A percentile compares a stretch with the other conserved stretches of the same genome.
phyloP scores from a whole-genome alignment of 2,329 filamentous ascomycete species.

The Reticulascus tulasneorum region DNA sequence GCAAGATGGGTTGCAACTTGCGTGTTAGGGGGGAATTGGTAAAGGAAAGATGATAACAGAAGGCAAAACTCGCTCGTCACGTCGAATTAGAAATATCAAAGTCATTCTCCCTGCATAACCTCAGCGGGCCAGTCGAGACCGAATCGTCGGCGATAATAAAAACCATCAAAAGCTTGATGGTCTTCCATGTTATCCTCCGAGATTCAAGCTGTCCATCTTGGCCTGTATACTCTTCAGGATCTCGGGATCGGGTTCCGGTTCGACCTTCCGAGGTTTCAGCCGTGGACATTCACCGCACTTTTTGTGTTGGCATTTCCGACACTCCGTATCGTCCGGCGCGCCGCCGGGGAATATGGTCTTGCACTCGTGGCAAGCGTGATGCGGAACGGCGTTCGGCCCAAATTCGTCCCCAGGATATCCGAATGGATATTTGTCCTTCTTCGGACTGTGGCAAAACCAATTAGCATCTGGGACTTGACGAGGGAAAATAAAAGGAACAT shows the following conservation, averaged over 20 bases:
- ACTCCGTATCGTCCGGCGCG: slow-evolving; percentile 49
- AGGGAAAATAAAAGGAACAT: slow-evolving; percentile 33
- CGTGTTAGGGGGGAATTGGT: too few relatives aligned
- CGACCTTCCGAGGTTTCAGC: slow-evolving; percentile 54
- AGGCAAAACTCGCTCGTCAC: too few relatives aligned
- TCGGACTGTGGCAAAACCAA: slow-evolving; percentile 42
- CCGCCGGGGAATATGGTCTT: slow-evolving; percentile 50
- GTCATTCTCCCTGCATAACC: too few relatives aligned
- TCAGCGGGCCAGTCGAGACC: too few relatives aligned
- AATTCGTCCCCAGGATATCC: slow-evolving; percentile 66
- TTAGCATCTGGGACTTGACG: not conserved
- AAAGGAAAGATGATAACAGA: too few relatives aligned
- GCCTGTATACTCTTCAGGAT: slow-evolving; percentile 54
- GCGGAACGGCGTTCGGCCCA: slow-evolving; percentile 45
- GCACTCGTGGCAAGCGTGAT: slow-evolving; percentile 62
- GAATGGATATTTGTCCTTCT: slow-evolving; percentile 64
- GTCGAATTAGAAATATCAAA: too few relatives aligned
- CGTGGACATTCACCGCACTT: slow-evolving; percentile 59
- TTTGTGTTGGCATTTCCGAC: slow-evolving; percentile 56
- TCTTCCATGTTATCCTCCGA: slow-evolving; percentile 15
- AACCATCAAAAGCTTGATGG: too few relatives aligned
- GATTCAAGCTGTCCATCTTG: slow-evolving; percentile 44
- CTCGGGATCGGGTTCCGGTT: slow-evolving; percentile 58
- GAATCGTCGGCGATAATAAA: too few relatives aligned
- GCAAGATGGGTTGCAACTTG: too few relatives aligned